These are phyloP conservation scores for Eimeria praecox DNA, from an alignment of 169 alveolate genomes.

Conservation along the genomic window DNA sequence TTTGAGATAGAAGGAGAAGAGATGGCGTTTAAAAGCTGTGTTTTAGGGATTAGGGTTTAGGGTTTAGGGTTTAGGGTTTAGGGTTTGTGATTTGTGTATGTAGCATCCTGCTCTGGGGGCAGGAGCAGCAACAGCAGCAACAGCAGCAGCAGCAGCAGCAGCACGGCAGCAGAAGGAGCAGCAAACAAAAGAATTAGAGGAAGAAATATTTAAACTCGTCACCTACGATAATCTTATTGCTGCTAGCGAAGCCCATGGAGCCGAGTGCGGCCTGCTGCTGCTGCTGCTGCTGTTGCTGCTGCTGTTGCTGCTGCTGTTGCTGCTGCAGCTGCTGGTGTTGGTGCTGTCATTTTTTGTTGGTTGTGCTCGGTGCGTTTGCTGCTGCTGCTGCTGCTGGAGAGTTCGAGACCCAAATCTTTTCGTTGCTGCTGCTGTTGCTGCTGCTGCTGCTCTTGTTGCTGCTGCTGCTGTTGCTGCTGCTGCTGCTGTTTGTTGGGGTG, in stretches of 20 bases:
- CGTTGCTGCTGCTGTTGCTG: neutral
- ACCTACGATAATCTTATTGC: conserved; percentile 1
- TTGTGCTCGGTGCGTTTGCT: neutral
- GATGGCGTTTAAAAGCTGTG: neutral
- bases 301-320: conserved; percentile 45
- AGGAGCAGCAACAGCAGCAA: neutral
- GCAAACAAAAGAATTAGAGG: too few species aligned
- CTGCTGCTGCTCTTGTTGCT: neutral
- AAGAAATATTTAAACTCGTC: neutral
- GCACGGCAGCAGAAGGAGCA: neutral
- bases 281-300: conserved; percentile 62
- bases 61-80: conserved; percentile 55
- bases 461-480: neutral
- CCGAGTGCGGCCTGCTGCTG: conserved; percentile 40
- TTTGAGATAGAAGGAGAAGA: too few species aligned
- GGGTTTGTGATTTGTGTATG: conserved; percentile 11
- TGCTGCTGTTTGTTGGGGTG: neutral
- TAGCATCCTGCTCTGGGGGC: neutral
- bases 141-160: neutral
- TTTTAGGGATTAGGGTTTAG: conserved; percentile 5
- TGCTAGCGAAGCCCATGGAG: conserved; percentile 1
- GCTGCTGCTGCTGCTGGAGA: conserved; percentile 1
- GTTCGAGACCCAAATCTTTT: too few species aligned
- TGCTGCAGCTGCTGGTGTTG: neutral
- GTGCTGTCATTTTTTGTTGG: neutral